A percentile compares a stretch with the other conserved stretches of the same genome.
Conservation (phyloP, 441 rosid species). For the Pelargonium myrrhifolium region DNA sequence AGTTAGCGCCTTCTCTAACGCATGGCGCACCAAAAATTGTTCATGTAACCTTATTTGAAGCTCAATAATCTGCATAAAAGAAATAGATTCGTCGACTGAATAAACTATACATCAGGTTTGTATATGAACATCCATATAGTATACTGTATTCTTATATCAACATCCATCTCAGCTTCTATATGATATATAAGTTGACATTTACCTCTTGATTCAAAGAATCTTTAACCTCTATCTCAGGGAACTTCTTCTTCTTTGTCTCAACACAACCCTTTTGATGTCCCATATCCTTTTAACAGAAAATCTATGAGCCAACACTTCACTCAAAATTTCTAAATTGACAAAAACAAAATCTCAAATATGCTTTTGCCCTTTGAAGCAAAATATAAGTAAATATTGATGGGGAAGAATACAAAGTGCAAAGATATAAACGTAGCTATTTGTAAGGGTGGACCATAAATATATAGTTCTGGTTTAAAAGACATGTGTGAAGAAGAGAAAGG, state of each 20-base stretch:
- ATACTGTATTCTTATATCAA: background rate
- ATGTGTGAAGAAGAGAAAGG: conserved; percentile 5
- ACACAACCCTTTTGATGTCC: conserved; percentile 26
- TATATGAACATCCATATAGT: background rate
- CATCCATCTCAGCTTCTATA: background rate
- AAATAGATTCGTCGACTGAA: no score
- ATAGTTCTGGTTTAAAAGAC: background rate
- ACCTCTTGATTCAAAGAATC: conserved; percentile 51
- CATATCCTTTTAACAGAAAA: conserved; percentile 36
- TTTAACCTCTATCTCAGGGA: conserved; percentile 20
- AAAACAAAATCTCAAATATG: no score
- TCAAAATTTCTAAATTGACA: background rate
- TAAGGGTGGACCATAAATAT: background rate
- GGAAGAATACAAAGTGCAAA: no score
- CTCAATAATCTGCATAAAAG: conserved; percentile 37
- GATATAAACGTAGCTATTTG: background rate
- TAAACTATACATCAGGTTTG: no score
- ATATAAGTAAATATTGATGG: no score
- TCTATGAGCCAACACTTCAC: background rate
- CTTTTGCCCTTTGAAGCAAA: no score
- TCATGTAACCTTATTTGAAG: conserved; percentile 45
- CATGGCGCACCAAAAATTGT: conserved; percentile 39
- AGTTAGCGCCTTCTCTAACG: conserved; percentile 50
- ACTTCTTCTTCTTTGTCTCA: conserved; percentile 24
- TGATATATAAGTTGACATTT: background rate